These are phyloP conservation scores for Mitragyna speciosa DNA, from an alignment of 257 asterid genomes.

Conservation along the genomic window DNA sequence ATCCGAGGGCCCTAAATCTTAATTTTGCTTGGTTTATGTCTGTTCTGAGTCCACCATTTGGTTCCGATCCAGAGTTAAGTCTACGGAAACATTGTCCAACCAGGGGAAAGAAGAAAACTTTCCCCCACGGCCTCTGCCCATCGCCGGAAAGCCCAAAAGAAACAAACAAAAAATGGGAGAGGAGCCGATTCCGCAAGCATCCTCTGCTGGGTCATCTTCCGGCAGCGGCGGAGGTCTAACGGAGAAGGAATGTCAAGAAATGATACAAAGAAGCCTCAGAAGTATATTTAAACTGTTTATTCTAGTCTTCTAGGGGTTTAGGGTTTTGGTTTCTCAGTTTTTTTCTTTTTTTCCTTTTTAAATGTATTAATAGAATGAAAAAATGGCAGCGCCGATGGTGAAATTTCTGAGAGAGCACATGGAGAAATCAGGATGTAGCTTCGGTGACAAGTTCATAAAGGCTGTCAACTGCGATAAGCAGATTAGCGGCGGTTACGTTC, in stretches of 20 bases:
- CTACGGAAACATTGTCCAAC: neutral
- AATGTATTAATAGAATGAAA: too few species aligned
- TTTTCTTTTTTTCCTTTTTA: neutral
- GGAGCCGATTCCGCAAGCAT: neutral
- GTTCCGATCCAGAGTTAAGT: too few species aligned
- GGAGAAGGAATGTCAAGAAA: constrained; percentile 52
- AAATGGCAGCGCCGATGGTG: constrained; percentile 70
- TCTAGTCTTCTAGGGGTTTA: neutral
- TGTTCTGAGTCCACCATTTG: too few species aligned
- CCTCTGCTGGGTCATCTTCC: constrained; percentile 7
- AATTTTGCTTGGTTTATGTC: too few species aligned
- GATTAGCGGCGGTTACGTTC: constrained; percentile 57
- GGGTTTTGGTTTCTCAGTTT: constrained; percentile 24
- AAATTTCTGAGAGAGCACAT: constrained; percentile 66
- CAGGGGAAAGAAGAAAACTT: neutral
- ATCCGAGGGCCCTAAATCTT: too few species aligned
- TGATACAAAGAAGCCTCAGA: constrained; percentile 66
- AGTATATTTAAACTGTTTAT: constrained; percentile 30
- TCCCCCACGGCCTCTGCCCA: neutral
- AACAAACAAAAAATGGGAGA: constrained; percentile 14
- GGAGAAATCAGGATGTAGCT: constrained; percentile 69
- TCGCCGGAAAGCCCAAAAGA: neutral
- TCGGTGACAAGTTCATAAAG: constrained; percentile 57
- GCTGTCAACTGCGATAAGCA: constrained; percentile 44
- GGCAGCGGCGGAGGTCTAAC: constrained; percentile 38